phyloP scores from a whole-genome alignment of 1,284 basidiomycete genomes.

The Cutaneotrichosporon mucoides region DNA sequence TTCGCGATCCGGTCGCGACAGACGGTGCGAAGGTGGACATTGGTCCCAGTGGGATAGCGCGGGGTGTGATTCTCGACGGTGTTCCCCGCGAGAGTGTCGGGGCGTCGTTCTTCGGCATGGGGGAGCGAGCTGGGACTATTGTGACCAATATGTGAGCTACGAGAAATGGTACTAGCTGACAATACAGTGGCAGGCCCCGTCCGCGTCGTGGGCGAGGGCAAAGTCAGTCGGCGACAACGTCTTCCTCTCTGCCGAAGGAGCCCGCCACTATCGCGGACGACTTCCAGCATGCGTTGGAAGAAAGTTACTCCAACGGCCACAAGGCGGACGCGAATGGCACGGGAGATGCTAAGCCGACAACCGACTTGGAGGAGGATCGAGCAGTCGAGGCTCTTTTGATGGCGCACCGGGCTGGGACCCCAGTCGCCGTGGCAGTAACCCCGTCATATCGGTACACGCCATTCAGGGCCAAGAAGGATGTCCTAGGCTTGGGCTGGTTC shows the following conservation, averaged over 20 bases:
- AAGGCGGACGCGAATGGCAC: background rate
- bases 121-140: conserved; percentile 32
- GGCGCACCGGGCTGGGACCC: conserved; percentile 37
- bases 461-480: conserved; percentile 36
- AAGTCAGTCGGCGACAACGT: background rate
- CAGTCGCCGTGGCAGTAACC: conserved; percentile 36
- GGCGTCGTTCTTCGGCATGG: conserved; percentile 33
- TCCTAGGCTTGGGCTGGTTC: conserved; percentile 46
- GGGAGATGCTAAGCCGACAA: background rate
- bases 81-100: conserved; percentile 9
- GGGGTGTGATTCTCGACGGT: conserved; percentile 43
- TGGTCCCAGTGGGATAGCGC: conserved; percentile 35
- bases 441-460: conserved; percentile 37
- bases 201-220: background rate
- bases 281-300: background rate
- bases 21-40: conserved; percentile 39
- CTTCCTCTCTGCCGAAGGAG: background rate
- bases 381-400: conserved; percentile 35
- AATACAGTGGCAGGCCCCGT: background rate
- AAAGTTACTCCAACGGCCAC: background rate
- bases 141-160: conserved; percentile 29
- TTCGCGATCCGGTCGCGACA: conserved; percentile 31
- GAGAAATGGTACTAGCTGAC: background rate
- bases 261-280: background rate
- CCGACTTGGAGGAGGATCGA: background rate